These are phyloP conservation scores for Lolium perenne DNA, from an alignment of 176 grass and related monocot species.

Conservation along the genomic window DNA sequence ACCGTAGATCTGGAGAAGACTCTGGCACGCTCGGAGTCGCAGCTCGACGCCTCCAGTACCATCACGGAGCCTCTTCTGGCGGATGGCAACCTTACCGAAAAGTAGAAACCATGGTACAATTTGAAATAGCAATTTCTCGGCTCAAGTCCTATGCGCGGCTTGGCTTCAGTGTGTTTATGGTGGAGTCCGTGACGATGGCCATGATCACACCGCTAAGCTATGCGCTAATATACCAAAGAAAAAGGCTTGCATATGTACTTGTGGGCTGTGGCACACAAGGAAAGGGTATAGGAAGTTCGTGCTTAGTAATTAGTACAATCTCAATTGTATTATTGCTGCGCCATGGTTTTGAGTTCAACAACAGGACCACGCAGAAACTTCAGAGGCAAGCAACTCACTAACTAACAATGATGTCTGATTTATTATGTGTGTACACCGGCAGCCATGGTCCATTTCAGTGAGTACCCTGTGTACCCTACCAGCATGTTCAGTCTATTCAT, in stretches of 20 bases:
- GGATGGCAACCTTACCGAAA: neutral
- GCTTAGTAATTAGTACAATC: neutral
- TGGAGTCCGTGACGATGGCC: neutral
- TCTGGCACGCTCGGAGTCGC: neutral
- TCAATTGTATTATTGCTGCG: neutral
- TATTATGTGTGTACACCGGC: neutral
- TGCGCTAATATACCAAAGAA: neutral
- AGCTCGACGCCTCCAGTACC: neutral
- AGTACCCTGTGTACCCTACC: neutral
- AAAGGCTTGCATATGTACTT: neutral
- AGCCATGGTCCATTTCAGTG: neutral
- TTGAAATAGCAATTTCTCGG: neutral
- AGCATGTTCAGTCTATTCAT: neutral
- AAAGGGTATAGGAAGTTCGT: neutral
- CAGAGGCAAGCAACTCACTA: neutral
- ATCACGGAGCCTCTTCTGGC: slow-evolving; percentile 13
- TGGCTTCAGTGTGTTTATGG: neutral
- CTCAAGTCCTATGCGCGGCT: neutral
- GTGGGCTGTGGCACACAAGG: neutral
- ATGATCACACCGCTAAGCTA: neutral
- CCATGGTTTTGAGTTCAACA: neutral
- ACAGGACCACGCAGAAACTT: neutral
- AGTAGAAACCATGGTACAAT: neutral
- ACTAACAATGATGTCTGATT: neutral
- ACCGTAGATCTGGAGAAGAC: slow-evolving; percentile 8